Percentiles rank a stretch among this genome's conserved stretches.
Evolutionary conservation across 2,329 filamentous ascomycete genomes (phyloP).

Genomic region (Neocucurbitaria cava): DNA sequence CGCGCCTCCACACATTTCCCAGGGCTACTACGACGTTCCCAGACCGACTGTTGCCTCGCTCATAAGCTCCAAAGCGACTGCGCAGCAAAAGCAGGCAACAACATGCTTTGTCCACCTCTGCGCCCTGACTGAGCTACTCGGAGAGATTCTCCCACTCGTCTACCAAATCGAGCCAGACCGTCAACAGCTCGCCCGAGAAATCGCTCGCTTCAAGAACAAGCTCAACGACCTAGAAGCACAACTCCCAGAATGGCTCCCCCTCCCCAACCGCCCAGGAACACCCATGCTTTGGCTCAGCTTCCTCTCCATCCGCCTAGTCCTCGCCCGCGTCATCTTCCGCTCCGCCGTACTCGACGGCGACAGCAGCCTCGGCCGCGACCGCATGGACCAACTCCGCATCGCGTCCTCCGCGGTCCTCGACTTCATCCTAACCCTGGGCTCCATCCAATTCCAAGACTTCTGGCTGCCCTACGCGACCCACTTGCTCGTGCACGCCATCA

Average conservation of each 20-base stretch:
- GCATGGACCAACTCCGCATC: conserved; percentile 55
- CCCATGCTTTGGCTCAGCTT: conserved; percentile 52
- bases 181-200: conserved; percentile 32
- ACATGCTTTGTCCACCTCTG: conserved; percentile 63
- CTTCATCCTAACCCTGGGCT: conserved; percentile 56
- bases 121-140: conserved; percentile 54
- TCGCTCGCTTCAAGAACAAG: conserved; percentile 41
- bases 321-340: conserved; percentile 47
- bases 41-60: conserved; percentile 56
- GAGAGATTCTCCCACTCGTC: conserved; percentile 48
- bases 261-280: conserved; percentile 37
- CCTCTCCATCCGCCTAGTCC: conserved; percentile 48
- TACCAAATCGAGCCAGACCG: conserved; percentile 45
- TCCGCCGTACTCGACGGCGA: conserved; percentile 35
- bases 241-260: conserved; percentile 44
- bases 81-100: conserved; percentile 54
- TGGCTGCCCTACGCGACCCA: conserved; percentile 61
- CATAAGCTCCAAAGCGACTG: conserved; percentile 44
- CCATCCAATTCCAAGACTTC: conserved; percentile 59
- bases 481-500: conserved; percentile 62
- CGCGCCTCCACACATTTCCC: conserved; percentile 60
- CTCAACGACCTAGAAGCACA: conserved; percentile 45
- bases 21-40: conserved; percentile 64
- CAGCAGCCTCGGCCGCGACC: conserved; percentile 30
- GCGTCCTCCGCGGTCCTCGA: conserved; percentile 60